Evolutionary conservation across 2,329 filamentous ascomycete genomes (phyloP), one percentile per base, ranked within the genome.

Genomic region (Pseudogymnoascus verrucosus): DNA sequence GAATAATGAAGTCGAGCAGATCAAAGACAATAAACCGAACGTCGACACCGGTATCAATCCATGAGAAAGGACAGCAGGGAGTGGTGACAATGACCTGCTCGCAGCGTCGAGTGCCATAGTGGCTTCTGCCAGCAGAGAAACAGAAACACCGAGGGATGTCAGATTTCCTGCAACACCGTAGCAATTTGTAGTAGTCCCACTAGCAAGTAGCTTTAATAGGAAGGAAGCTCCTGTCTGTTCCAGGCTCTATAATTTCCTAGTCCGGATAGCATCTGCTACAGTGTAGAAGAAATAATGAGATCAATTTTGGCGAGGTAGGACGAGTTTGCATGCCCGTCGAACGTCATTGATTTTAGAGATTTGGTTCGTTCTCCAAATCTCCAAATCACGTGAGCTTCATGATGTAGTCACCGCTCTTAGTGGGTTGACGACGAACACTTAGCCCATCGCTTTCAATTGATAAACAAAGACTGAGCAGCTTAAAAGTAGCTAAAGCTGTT

Each of bases 1-100:
- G 44, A 80, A 76, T 1, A 82, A 74, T 14, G 73, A 73, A 3
- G 73, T 69, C 0, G 79, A 77, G 28, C 76, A 73, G 63, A 77
- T 68, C 70, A 81, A 80, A 10, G 79, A 82, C 8, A 82, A 69
- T 62, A 81, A 74, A 11, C 75, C 79, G 28, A 81, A 73, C 23
- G 72, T 71, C 34, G 78, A 74, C 19, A 82, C 76, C 12, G 79
- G 77, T 16, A 75, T 76, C 16, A 82, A 71, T 67, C 80, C 80
- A 51, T 70, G 67, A 21, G 67, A 68, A 5, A 73, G 64, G 7
- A 69, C 67, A 4, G 64, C 62, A 12, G 72, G 72, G 7, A 74
- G 67, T 26, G 70, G 71, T 10, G 65, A 65, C 8, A 73, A 63
- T 11, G 70, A 69, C 10, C 44, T 39, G 4, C 70, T 69, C 8